Evolutionary conservation across 345 rosid species (phyloP).

Genomic region (Aethionema arabicum): DNA sequence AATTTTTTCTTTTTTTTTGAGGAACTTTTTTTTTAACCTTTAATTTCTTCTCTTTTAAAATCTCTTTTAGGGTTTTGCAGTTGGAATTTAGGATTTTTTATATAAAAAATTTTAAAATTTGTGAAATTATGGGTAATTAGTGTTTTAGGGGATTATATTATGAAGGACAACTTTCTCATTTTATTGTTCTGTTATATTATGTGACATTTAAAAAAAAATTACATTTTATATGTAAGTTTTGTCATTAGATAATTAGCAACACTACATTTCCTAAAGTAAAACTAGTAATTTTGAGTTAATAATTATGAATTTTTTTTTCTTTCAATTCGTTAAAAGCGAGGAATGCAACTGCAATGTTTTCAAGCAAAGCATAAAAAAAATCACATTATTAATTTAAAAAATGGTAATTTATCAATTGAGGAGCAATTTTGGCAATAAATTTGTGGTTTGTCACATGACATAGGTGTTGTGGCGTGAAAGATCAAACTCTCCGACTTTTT

Average conservation of each 20-base stretch:
- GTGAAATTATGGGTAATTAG: conserved; percentile 40
- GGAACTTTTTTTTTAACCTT: conserved; percentile 4
- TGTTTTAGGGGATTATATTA: conserved; percentile 38
- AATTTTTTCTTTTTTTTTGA: conserved; percentile 1
- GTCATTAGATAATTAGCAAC: conserved; percentile 6
- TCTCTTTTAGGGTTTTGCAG: conserved; percentile 39
- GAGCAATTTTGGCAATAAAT: too few relatives aligned
- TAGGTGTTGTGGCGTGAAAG: too few relatives aligned
- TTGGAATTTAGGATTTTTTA: conserved; percentile 25
- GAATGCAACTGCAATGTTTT: too few relatives aligned
- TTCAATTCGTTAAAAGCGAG: too few relatives aligned
- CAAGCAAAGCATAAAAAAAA: too few relatives aligned
- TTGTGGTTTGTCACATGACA: too few relatives aligned
- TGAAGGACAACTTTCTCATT: conserved; percentile 33
- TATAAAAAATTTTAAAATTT: not conserved
- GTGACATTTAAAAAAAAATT: not conserved
- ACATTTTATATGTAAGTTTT: not conserved
- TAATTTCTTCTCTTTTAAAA: conserved; percentile 3
- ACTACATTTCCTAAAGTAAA: too few relatives aligned
- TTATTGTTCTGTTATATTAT: conserved; percentile 4
- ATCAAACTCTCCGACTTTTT: too few relatives aligned
- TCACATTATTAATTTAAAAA: too few relatives aligned
- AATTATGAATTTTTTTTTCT: too few relatives aligned
- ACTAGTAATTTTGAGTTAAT: too few relatives aligned
- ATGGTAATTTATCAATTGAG: too few relatives aligned